Base-by-base conservation (phyloP, 306 rosid genomes). In the Mimosa bimucronata region DNA sequence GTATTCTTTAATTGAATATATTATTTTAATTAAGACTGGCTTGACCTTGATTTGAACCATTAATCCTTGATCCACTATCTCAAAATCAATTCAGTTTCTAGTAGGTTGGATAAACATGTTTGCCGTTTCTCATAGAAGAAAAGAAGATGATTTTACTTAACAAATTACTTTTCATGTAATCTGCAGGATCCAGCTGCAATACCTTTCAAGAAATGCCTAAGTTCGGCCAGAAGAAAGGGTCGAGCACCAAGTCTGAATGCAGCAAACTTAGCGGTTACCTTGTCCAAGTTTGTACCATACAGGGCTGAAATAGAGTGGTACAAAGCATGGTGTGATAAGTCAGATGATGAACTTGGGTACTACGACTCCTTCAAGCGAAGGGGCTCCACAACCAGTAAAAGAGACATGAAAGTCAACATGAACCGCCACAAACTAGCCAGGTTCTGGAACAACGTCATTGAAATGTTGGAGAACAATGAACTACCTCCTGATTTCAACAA, bases 261-360 rank as follows among this genome's bases (percentile, higher is more conserved):
- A 14, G 97, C 98, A 11, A 72, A 42, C 42, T 84, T 91, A 44
- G 87, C 97, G 2, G 5, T 91, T 16, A 83, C 60, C 5, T 71
- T 93, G 42, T 84, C 98, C 15, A 86, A 85, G 82, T 13, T 83
- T 37, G 75, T 21, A 4, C 98, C 98, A 19, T 89, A 84, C 65
- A 84, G 97, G 38, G 88, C 94, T 11, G 80, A 93, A 75, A 79
- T 93, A 60, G 88, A 89, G 80, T 91, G 92, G 92, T 93, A 87
- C 76, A 91, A 85, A 78, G 83, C 61, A 37, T 73, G 62, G 16
- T 91, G 98, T 40, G 93, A 89, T 19, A 82, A 84, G 46, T 81
- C 91, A 3, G 79, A 69, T 37, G 85, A 89, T 61, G 83, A 89
- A 69, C 62, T 85, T 73, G 94, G 97, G 38, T 93, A 93, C 83